Conservation (phyloP, 2,329 filamentous ascomycete genomes). For the Calonectria pauciramosa region DNA sequence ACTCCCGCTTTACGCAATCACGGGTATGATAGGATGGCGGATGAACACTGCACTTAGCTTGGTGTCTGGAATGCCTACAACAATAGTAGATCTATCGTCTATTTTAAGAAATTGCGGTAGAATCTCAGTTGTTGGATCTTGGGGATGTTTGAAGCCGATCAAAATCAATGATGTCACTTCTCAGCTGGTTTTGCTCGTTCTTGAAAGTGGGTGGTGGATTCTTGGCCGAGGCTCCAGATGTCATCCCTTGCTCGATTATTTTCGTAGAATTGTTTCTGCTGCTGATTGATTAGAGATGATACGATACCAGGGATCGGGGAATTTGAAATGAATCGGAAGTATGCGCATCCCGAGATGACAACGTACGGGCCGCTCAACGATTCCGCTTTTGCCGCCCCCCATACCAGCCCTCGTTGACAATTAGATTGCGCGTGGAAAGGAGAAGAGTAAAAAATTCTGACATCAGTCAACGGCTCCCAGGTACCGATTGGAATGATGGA, state of each 20-base stretch:
- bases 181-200: too few species aligned
- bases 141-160: background rate
- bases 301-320: background rate
- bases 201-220: background rate
- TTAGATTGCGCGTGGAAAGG: background rate
- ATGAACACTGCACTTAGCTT: background rate
- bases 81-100: background rate
- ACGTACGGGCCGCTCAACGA: background rate
- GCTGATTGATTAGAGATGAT: background rate
- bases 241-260: background rate
- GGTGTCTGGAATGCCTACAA: background rate
- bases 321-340: background rate
- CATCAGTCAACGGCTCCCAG: background rate
- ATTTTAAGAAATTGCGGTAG: background rate
- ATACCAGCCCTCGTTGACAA: background rate
- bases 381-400: background rate
- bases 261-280: background rate
- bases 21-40: background rate
- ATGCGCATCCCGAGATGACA: background rate
- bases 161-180: background rate
- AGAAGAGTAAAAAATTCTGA: background rate
- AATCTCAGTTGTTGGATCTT: background rate
- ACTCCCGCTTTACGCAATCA: slow-evolving; percentile 1
- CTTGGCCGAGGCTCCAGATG: too few species aligned
- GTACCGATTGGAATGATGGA: background rate